Percentiles rank a stretch among this genome's conserved stretches.
Evolutionary conservation across 768 basidiomycete species (phyloP).

Genomic region (Termitomyces sp.): DNA sequence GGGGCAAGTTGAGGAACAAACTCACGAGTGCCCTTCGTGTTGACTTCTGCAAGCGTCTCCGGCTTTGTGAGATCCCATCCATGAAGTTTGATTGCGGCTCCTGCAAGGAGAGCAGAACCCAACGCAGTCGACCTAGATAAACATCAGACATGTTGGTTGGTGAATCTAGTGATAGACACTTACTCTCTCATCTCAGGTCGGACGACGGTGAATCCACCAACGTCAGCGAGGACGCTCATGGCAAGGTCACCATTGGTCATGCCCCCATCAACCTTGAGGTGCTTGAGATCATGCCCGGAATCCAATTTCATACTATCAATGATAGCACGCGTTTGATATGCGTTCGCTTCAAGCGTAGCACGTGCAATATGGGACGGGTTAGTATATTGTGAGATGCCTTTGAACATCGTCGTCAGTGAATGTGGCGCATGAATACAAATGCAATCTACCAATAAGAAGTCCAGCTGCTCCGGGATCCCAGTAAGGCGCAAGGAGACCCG

Average conservation of each 20-base stretch:
- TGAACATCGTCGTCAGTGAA: neutral
- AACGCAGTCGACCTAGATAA: conserved; percentile 83
- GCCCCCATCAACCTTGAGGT: conserved; percentile 96
- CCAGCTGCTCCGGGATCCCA: conserved; percentile 95
- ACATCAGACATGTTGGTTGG: neutral
- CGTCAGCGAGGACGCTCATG: conserved; percentile 82
- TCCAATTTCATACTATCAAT: conserved; percentile 94
- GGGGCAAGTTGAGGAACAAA: conserved; percentile 59
- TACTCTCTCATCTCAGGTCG: conserved; percentile 97
- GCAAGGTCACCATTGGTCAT: conserved; percentile 93
- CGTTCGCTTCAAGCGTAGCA: conserved; percentile 93
- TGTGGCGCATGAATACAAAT: neutral
- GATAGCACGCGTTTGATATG: conserved; percentile 93
- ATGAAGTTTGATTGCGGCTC: conserved; percentile 78
- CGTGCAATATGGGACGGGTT: conserved; percentile 91
- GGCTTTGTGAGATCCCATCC: conserved; percentile 90
- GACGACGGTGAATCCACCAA: conserved; percentile 89
- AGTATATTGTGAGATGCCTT: conserved; percentile 81
- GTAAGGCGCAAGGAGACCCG: conserved; percentile 92
- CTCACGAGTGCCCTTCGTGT: conserved; percentile 70
- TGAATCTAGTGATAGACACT: conserved; percentile 21
- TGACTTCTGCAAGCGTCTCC: conserved; percentile 79
- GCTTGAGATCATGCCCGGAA: conserved; percentile 70
- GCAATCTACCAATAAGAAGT: conserved; percentile 61
- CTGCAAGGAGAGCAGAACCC: conserved; percentile 92